phyloP scores from a whole-genome alignment of 2,329 filamentous ascomycete genomes.

The Penicillium sp. region DNA sequence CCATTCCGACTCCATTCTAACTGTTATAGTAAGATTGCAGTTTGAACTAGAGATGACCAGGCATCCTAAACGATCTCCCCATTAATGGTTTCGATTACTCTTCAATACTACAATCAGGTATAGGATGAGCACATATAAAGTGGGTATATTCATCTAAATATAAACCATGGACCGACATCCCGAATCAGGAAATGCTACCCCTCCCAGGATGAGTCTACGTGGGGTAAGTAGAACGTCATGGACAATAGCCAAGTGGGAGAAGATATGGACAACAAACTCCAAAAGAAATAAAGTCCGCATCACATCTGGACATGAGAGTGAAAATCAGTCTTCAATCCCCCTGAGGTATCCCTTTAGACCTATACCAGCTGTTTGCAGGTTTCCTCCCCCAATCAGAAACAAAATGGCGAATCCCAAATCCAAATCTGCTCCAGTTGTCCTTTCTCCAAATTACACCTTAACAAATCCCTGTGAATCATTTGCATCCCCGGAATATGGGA shows the following conservation, averaged over 20 bases:
- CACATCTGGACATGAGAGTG: too few species aligned
- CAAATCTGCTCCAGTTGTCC: conserved; percentile 2
- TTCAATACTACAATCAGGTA: too few species aligned
- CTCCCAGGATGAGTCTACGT: neutral
- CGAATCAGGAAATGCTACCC: neutral
- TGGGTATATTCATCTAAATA: neutral
- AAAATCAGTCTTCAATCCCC: too few species aligned
- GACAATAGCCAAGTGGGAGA: neutral
- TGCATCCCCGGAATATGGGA: conserved; percentile 6
- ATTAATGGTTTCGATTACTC: too few species aligned
- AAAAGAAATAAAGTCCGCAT: neutral
- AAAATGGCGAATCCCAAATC: neutral
- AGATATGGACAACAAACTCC: neutral
- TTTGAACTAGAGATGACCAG: too few species aligned
- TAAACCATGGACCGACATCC: neutral
- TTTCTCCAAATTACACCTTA: conserved; percentile 8
- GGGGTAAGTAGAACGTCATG: neutral
- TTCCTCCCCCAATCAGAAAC: neutral
- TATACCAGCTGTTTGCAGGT: neutral
- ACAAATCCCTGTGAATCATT: conserved; percentile 17
- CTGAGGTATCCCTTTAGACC: too few species aligned
- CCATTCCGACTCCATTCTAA: too few species aligned
- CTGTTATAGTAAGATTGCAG: too few species aligned
- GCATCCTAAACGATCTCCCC: too few species aligned
- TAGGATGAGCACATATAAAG: too few species aligned